These are phyloP conservation scores for Bryum argenteum DNA, from an alignment of 225 moss, liverwort and hornwort species.

Conservation along the genomic window DNA sequence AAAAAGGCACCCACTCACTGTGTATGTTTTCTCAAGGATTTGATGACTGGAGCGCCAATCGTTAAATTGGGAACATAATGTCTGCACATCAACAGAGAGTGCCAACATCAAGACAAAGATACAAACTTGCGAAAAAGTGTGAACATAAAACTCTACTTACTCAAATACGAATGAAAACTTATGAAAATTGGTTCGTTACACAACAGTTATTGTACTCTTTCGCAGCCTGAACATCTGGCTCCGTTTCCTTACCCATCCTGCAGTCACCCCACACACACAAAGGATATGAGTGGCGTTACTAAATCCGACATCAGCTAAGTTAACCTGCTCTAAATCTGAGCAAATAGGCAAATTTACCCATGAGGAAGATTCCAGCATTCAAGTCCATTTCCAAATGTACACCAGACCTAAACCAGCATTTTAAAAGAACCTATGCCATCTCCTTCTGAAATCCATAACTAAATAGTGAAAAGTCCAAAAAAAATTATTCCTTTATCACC, in stretches of 20 bases:
- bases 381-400: too few relatives aligned
- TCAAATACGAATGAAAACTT: background rate
- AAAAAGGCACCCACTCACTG: constrained; percentile 51
- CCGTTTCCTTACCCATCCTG: constrained; percentile 91
- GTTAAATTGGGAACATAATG: constrained; percentile 98
- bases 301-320: background rate
- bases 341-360: too few relatives aligned
- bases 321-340: too few relatives aligned
- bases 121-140: background rate
- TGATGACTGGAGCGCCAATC: constrained; percentile 94
- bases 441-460: too few relatives aligned
- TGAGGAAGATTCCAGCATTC: too few relatives aligned
- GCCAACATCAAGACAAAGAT: background rate
- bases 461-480: too few relatives aligned
- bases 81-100: constrained; percentile 53
- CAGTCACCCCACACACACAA: constrained; percentile 31
- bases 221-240: constrained; percentile 21
- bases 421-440: too few relatives aligned
- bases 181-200: background rate
- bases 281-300: constrained; percentile 9
- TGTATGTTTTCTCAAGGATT: constrained; percentile 90
- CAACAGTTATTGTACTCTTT: background rate
- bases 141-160: background rate
- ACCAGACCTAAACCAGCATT: too few relatives aligned
- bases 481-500: too few relatives aligned